Percentiles rank a stretch among this genome's conserved stretches.
Conservation (phyloP, 164 flowering plant species). For the Pachysandra terminalis region DNA sequence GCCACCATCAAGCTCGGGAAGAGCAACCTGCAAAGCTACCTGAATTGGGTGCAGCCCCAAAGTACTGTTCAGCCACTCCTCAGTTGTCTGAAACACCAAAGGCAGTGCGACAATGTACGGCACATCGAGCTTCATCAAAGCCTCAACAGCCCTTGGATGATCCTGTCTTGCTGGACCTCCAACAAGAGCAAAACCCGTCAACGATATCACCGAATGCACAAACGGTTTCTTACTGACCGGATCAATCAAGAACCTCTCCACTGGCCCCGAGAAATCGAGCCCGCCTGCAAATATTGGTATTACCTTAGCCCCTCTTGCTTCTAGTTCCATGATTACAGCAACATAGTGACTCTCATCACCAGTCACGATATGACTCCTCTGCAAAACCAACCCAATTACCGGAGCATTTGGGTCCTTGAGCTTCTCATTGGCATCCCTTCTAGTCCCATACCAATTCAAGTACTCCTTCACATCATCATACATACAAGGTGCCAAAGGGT, state of each 20-base stretch:
- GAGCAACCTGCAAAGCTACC: constrained; percentile 98
- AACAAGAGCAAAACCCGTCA: constrained; percentile 96
- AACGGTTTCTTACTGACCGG: constrained; percentile 79
- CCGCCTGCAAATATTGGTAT: constrained; percentile 97
- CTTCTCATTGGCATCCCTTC: constrained; percentile 81
- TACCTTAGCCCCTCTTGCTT: constrained; percentile 92
- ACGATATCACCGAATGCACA: constrained; percentile 71
- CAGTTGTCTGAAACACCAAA: constrained; percentile 96
- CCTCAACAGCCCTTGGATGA: constrained; percentile 92
- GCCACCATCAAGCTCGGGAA: constrained; percentile 98
- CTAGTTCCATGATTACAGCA: constrained; percentile 98
- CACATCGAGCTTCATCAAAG: constrained; percentile 89
- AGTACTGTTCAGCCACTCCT: constrained; percentile 95
- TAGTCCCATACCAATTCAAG: constrained; percentile 91
- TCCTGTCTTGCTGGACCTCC: constrained; percentile 99
- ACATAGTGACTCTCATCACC: constrained; percentile 98
- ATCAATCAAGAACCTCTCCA: constrained; percentile 73
- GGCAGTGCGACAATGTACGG: constrained; percentile 97
- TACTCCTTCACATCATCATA: constrained; percentile 98
- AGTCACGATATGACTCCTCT: constrained; percentile 94
- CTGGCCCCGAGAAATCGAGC: constrained; percentile 93
- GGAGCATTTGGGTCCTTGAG: constrained; percentile 72
- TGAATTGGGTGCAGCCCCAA: constrained; percentile 98
- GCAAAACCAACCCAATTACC: constrained; percentile 70
- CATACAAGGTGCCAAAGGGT: constrained; percentile 97